These are phyloP conservation scores for Sanghuangporus baumii DNA, from an alignment of 1,284 basidiomycete genomes.

Conservation along the genomic window DNA sequence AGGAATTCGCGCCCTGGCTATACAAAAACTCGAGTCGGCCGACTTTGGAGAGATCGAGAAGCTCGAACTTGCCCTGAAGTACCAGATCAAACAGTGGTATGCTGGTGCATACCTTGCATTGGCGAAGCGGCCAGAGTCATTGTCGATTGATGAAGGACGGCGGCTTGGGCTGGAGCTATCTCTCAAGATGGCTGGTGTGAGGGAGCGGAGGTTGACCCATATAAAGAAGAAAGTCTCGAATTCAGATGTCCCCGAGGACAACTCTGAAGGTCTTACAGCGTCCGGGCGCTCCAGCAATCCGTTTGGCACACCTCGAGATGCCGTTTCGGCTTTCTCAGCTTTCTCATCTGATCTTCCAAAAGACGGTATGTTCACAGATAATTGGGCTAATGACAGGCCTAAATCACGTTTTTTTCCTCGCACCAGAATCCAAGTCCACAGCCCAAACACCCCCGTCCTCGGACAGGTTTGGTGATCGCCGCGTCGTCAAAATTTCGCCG, in stretches of 20 bases:
- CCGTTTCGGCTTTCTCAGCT: too few relatives aligned
- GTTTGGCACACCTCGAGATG: too few relatives aligned
- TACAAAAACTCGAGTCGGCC: not conserved
- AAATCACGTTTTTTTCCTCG: too few relatives aligned
- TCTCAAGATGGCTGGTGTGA: conserved; percentile 1
- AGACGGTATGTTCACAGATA: too few relatives aligned
- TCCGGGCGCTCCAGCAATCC: too few relatives aligned
- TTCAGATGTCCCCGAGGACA: not conserved
- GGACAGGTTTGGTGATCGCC: not conserved
- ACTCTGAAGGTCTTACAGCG: not conserved
- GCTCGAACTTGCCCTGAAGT: conserved; percentile 3
- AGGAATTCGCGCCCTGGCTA: not conserved
- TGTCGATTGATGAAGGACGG: not conserved
- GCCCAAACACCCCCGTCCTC: too few relatives aligned
- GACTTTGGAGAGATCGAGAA: not conserved
- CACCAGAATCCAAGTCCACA: too few relatives aligned
- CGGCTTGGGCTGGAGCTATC: not conserved
- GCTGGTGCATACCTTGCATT: conserved; percentile 1
- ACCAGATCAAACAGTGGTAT: not conserved
- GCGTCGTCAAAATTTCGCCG: too few relatives aligned
- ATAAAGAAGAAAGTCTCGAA: not conserved
- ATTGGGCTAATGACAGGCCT: too few relatives aligned
- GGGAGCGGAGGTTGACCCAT: not conserved
- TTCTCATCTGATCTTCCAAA: too few relatives aligned
- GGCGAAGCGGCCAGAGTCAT: not conserved